A percentile compares a stretch with the other conserved stretches of the same genome.
Conservation (phyloP, 2,329 filamentous ascomycete genomes). For the Davidsoniella eucalypti region DNA sequence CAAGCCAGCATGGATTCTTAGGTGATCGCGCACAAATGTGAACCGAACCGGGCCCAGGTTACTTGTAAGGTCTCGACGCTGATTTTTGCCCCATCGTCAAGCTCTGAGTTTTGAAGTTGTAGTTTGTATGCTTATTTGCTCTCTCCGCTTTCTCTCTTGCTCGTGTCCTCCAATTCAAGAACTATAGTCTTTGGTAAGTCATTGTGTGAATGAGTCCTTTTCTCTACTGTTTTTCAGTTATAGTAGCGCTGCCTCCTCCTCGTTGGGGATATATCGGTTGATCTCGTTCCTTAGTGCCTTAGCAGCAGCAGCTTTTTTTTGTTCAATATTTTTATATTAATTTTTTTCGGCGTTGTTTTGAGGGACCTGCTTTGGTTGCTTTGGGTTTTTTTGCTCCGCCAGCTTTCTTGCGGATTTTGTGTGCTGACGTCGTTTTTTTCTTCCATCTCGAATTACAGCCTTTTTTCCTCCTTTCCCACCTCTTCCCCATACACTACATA, state of each 20-base stretch:
- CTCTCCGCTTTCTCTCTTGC: constrained; percentile 6
- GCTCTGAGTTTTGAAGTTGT: constrained; percentile 3
- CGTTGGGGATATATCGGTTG: neutral
- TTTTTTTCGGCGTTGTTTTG: constrained; percentile 2
- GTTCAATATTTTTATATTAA: neutral
- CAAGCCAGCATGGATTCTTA: neutral
- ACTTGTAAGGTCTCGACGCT: neutral
- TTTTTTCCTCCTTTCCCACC: constrained; percentile 14
- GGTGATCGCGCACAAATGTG: constrained; percentile 6
- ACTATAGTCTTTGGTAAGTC: constrained; percentile 4
- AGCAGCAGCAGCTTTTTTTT: neutral
- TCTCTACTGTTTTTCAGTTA: neutral
- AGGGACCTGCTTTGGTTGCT: neutral
- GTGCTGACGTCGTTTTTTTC: constrained; percentile 19
- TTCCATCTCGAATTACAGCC: constrained; percentile 11
- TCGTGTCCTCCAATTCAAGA: constrained; percentile 5
- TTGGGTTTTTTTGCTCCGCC: constrained; percentile 13
- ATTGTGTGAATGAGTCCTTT: neutral
- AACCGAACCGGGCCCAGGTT: constrained; percentile 1
- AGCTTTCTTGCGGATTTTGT: constrained; percentile 15
- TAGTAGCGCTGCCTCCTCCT: neutral
- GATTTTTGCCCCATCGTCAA: constrained; percentile 6
- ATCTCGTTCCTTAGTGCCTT: neutral
- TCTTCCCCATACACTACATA: constrained; percentile 15
- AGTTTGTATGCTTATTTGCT: constrained; percentile 2